phyloP scores from a whole-genome alignment of 1,284 basidiomycete genomes.

The Fomitopsis betulina region DNA sequence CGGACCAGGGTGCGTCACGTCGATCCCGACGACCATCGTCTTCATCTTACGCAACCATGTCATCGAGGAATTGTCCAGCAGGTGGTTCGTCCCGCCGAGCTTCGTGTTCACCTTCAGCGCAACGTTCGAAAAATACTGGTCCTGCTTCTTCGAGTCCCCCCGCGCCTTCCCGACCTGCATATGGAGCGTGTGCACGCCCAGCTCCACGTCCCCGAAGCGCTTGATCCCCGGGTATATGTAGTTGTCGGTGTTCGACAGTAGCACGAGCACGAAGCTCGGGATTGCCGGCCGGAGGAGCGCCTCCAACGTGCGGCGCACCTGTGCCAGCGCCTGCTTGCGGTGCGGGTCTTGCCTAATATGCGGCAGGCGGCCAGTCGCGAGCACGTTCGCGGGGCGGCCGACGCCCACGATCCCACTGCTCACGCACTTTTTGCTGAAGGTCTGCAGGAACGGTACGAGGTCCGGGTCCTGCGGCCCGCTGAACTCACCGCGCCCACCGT shows the following conservation, averaged over 20 bases:
- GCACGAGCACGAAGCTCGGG: conserved; percentile 58
- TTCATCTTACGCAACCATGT: conserved; percentile 57
- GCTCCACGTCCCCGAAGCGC: conserved; percentile 61
- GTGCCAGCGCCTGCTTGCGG: conserved; percentile 35
- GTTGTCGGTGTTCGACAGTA: conserved; percentile 60
- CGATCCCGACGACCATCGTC: conserved; percentile 79
- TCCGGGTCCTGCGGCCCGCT: conserved; percentile 35
- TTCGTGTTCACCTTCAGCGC: conserved; percentile 67
- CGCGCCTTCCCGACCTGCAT: conserved; percentile 62
- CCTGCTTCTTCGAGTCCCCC: conserved; percentile 46
- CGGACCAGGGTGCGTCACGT: conserved; percentile 71
- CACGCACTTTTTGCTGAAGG: conserved; percentile 47
- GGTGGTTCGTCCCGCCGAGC: conserved; percentile 73
- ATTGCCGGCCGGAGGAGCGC: conserved; percentile 27
- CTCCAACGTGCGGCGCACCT: conserved; percentile 36
- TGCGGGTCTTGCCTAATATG: conserved; percentile 33
- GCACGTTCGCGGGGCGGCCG: conserved; percentile 30
- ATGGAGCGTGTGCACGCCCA: conserved; percentile 66
- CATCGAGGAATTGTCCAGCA: conserved; percentile 51
- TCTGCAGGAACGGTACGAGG: conserved; percentile 38
- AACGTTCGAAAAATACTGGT: conserved; percentile 76
- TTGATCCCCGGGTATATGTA: conserved; percentile 74
- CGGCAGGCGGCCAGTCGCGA: conserved; percentile 29
- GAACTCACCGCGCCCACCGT: conserved; percentile 35
- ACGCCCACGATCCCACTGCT: conserved; percentile 50